A percentile compares a stretch with the other conserved stretches of the same genome.
phyloP scores from a whole-genome alignment of 1,284 basidiomycete genomes.

The Phlebopus sp. region DNA sequence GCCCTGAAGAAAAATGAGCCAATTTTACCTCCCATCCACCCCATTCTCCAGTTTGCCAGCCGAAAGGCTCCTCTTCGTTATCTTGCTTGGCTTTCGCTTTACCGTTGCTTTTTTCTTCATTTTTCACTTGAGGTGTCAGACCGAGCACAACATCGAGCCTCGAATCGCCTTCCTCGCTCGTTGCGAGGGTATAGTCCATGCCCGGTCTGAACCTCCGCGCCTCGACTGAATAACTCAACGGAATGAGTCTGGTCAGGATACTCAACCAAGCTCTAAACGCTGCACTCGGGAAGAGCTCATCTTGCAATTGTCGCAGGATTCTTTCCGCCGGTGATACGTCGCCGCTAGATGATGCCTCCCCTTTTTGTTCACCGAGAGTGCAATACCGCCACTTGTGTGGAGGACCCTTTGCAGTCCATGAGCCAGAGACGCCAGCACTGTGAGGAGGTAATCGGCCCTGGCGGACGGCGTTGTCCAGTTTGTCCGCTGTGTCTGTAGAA shows the following conservation, averaged over 20 bases:
- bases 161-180: conserved; percentile 80
- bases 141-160: conserved; percentile 89
- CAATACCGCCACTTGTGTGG: conserved; percentile 95
- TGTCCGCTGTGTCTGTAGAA: conserved; percentile 67
- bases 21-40: conserved; percentile 88
- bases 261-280: conserved; percentile 90
- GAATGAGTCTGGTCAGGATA: conserved; percentile 77
- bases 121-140: conserved; percentile 70
- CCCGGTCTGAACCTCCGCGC: conserved; percentile 90
- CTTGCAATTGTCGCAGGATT: conserved; percentile 65
- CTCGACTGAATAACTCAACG: conserved; percentile 70
- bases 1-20: conserved; percentile 2
- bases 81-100: conserved; percentile 36
- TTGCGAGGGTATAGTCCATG: conserved; percentile 93
- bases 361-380: conserved; percentile 45
- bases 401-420: conserved; percentile 82
- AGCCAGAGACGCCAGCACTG: conserved; percentile 46
- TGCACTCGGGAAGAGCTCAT: conserved; percentile 75
- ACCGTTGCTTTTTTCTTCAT: conserved; percentile 29
- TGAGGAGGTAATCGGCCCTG: conserved; percentile 63
- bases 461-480: conserved; percentile 51
- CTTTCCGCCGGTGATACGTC: conserved; percentile 41
- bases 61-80: conserved; percentile 37
- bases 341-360: conserved; percentile 49
- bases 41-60: conserved; percentile 79